Evolutionary conservation across 352 stramenopile genomes (phyloP).

Genomic region (Detonula confervacea): DNA sequence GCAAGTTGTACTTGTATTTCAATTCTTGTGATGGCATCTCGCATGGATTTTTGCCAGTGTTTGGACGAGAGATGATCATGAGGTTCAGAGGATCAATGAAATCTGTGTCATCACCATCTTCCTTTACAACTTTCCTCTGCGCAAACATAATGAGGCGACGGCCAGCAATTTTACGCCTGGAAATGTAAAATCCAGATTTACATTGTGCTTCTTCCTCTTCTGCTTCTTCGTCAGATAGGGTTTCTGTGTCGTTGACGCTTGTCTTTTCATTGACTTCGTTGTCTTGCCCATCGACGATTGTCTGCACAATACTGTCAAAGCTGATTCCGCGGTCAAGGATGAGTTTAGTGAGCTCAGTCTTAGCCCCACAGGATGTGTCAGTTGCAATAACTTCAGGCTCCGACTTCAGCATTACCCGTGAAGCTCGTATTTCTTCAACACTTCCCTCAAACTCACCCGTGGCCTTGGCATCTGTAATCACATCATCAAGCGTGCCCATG

Average conservation of each 20-base stretch:
- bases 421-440: conserved; percentile 68
- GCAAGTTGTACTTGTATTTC: conserved; percentile 58
- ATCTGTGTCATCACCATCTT: conserved; percentile 30
- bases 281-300: conserved; percentile 37
- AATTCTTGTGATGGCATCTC: conserved; percentile 68
- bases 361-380: conserved; percentile 63
- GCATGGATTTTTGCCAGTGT: conserved; percentile 57
- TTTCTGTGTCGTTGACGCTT: conserved; percentile 9
- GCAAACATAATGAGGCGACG: conserved; percentile 59
- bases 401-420: conserved; percentile 47
- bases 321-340: conserved; percentile 65
- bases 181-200: conserved; percentile 64
- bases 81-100: conserved; percentile 58
- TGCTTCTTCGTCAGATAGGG: conserved; percentile 21
- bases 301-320: conserved; percentile 48
- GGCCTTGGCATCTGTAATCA: conserved; percentile 56
- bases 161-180: conserved; percentile 58
- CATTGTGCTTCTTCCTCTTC: conserved; percentile 39
- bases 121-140: conserved; percentile 54
- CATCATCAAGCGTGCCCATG: conserved; percentile 57
- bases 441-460: conserved; percentile 79
- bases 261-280: conserved; percentile 6
- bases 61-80: conserved; percentile 73
- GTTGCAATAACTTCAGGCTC: conserved; percentile 47
- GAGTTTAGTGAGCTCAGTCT: conserved; percentile 63